These are phyloP conservation scores for Stylosanthes scabra DNA, from an alignment of 331 rosid species.

Conservation along the genomic window DNA sequence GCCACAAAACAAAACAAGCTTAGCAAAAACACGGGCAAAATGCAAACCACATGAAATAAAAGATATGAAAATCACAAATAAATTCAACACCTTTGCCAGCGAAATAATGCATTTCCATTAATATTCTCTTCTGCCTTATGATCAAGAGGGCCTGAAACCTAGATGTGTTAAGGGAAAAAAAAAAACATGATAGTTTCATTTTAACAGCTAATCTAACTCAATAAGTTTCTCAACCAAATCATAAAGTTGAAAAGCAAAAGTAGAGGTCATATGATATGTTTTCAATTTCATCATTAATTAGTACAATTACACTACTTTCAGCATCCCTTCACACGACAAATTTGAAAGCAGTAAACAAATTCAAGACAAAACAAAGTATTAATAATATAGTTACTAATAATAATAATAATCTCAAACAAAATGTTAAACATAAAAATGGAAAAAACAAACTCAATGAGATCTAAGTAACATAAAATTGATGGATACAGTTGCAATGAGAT, in stretches of 20 bases:
- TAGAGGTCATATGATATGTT: background rate
- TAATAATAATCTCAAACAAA: background rate
- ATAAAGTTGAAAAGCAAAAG: background rate
- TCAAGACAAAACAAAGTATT: background rate
- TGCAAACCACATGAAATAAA: background rate
- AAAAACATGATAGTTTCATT: slow-evolving; percentile 9
- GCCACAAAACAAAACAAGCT: slow-evolving; percentile 26
- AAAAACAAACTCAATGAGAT: background rate
- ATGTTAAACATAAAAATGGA: background rate
- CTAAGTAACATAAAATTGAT: background rate
- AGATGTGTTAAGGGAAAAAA: slow-evolving; percentile 49
- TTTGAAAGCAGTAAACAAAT: background rate
- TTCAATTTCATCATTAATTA: background rate
- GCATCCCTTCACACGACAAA: background rate
- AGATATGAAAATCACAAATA: slow-evolving; percentile 2
- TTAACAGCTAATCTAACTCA: slow-evolving; percentile 20
- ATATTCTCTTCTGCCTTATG: slow-evolving; percentile 65
- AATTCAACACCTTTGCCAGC: slow-evolving; percentile 88
- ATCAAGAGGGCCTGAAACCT: slow-evolving; percentile 96
- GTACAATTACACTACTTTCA: background rate
- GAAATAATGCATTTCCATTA: slow-evolving; percentile 82
- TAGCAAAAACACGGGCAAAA: slow-evolving; percentile 18
- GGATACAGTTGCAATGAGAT: slow-evolving; percentile 91
- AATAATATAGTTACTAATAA: background rate
- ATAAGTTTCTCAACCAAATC: background rate